A percentile compares a stretch with the other conserved stretches of the same genome.
Conservation (phyloP, 495 filamentous ascomycete species). For the Podospora appendiculata region DNA sequence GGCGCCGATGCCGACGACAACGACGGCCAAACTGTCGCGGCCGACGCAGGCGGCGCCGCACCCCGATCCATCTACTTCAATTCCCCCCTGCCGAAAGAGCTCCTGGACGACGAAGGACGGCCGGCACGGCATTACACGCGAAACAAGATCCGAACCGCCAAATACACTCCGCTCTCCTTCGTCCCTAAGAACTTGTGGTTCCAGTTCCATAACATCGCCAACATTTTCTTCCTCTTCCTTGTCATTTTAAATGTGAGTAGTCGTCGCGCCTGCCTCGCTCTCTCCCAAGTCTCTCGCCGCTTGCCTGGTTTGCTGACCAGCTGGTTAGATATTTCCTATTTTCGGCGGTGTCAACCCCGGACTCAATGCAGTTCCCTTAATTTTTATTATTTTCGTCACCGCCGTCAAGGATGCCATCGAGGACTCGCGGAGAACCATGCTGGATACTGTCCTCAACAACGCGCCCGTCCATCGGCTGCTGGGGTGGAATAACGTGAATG, state of each 20-base stretch:
- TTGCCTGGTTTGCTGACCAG: background rate
- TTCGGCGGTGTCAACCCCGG: slow-evolving; percentile 91
- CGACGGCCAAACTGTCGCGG: slow-evolving; percentile 26
- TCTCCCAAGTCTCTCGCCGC: background rate
- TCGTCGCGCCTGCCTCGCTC: background rate
- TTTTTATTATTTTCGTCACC: slow-evolving; percentile 89
- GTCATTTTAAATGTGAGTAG: slow-evolving; percentile 84
- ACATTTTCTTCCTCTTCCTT: slow-evolving; percentile 95
- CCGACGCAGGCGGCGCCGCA: slow-evolving; percentile 25
- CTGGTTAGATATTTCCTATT: slow-evolving; percentile 81
- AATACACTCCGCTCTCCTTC: slow-evolving; percentile 94
- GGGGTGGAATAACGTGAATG: slow-evolving; percentile 91
- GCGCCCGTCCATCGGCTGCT: slow-evolving; percentile 85
- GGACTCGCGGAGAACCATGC: slow-evolving; percentile 86
- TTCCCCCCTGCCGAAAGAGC: slow-evolving; percentile 65
- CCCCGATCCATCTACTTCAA: slow-evolving; percentile 71
- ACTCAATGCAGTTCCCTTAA: slow-evolving; percentile 82
- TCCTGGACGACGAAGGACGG: slow-evolving; percentile 75
- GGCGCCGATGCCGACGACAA: slow-evolving; percentile 17
- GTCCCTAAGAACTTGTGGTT: slow-evolving; percentile 96
- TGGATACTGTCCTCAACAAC: slow-evolving; percentile 95
- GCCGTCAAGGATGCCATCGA: slow-evolving; percentile 96
- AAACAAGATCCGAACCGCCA: slow-evolving; percentile 97
- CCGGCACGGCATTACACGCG: slow-evolving; percentile 63
- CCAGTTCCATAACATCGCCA: slow-evolving; percentile 98